Percentiles rank a stretch among this genome's conserved stretches.
Conservation (phyloP, 495 filamentous ascomycete genomes). For the Penicillium macrosclerotiorum region DNA sequence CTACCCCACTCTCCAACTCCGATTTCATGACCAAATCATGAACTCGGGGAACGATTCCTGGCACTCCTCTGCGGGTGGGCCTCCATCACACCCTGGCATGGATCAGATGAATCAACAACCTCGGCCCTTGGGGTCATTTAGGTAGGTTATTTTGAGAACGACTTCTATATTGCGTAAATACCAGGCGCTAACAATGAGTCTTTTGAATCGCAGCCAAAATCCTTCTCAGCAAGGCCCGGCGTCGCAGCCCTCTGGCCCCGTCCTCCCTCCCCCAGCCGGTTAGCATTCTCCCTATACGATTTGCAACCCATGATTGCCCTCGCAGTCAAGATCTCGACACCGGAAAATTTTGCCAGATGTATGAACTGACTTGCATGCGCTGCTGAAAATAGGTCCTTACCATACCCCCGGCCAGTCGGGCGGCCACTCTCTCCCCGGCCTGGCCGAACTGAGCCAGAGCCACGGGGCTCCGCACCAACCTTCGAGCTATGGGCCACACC, state of each 20-base stretch:
- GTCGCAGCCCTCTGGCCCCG: constrained; percentile 46
- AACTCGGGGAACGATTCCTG: constrained; percentile 50
- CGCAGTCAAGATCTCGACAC: background rate
- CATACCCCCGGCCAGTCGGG: constrained; percentile 44
- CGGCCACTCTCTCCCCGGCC: constrained; percentile 50
- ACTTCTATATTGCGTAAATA: background rate
- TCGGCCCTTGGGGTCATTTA: constrained; percentile 45
- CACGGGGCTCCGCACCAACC: constrained; percentile 50
- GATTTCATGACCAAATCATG: constrained; percentile 36
- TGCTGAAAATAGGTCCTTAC: constrained; percentile 38
- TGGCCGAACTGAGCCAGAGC: constrained; percentile 51
- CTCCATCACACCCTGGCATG: constrained; percentile 45
- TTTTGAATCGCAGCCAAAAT: constrained; percentile 37
- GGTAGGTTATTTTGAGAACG: constrained; percentile 25
- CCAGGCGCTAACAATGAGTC: constrained; percentile 14
- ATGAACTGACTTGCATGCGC: constrained; percentile 27
- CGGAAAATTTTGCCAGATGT: background rate
- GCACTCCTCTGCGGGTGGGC: constrained; percentile 43
- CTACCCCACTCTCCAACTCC: background rate
- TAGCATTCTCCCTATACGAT: constrained; percentile 21
- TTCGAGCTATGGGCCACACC: constrained; percentile 46
- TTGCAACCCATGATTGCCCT: background rate
- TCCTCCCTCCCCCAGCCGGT: constrained; percentile 51
- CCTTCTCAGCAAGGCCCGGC: constrained; percentile 47
- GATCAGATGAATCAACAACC: constrained; percentile 47